phyloP scores from a whole-genome alignment of 2,329 filamentous ascomycete species.

The Dothidotthia symphoricarpi region DNA sequence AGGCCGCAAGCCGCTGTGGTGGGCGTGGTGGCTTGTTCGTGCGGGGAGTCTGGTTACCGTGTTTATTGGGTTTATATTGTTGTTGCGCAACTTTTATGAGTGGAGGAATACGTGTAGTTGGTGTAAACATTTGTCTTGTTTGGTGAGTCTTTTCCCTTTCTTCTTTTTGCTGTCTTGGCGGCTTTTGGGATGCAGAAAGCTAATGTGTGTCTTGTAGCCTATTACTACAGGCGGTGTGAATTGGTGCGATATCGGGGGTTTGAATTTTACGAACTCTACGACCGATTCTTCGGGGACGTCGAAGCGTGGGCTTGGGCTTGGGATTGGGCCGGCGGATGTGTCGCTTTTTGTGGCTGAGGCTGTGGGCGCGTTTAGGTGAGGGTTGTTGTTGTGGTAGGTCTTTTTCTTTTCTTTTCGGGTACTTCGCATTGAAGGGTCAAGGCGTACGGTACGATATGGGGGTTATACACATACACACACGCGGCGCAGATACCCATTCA shows the following conservation, averaged over 20 bases:
- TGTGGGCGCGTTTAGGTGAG: constrained; percentile 5
- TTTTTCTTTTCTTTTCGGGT: no score
- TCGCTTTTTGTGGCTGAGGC: constrained; percentile 3
- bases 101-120: constrained; percentile 74
- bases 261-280: constrained; percentile 23
- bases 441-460: no score
- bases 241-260: constrained; percentile 40
- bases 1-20: constrained; percentile 89
- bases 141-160: constrained; percentile 61
- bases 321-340: background rate
- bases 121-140: constrained; percentile 93
- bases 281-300: background rate
- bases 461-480: no score
- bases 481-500: no score
- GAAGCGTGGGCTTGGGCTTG: constrained; percentile 4
- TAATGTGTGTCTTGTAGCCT: constrained; percentile 12
- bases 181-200: background rate
- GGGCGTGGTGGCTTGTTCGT: constrained; percentile 92
- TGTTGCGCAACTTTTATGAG: constrained; percentile 89
- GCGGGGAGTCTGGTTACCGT: constrained; percentile 75
- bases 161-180: background rate
- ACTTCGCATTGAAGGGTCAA: no score
- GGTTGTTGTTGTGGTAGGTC: no score
- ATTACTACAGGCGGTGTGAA: constrained; percentile 27
- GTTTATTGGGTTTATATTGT: constrained; percentile 78